Conservation (phyloP, 2,329 filamentous ascomycete genomes). For the Beauveria australis region DNA sequence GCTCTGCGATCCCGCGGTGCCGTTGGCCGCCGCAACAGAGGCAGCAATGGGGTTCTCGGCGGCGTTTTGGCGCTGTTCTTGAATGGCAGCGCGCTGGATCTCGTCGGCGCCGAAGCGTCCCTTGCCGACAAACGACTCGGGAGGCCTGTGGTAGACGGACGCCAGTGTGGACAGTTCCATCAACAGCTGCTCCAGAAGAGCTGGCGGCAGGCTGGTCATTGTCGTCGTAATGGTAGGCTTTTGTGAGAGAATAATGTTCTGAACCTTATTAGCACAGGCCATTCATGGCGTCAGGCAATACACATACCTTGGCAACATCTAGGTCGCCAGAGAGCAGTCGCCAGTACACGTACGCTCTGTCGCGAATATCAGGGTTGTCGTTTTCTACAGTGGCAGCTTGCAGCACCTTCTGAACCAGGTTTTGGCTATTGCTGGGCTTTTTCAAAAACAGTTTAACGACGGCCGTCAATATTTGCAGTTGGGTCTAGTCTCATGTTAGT, state of each 20-base stretch:
- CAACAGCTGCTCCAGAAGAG: slow-evolving; percentile 83
- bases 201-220: slow-evolving; percentile 77
- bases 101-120: slow-evolving; percentile 89
- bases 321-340: slow-evolving; percentile 87
- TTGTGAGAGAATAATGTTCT: slow-evolving; percentile 81
- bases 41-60: slow-evolving; percentile 92
- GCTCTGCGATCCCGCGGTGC: slow-evolving; percentile 53
- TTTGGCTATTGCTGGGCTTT: slow-evolving; percentile 86
- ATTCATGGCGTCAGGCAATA: not conserved
- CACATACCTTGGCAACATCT: slow-evolving; percentile 69
- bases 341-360: slow-evolving; percentile 98
- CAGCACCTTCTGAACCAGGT: slow-evolving; percentile 86
- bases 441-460: slow-evolving; percentile 97
- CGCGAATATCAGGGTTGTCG: slow-evolving; percentile 95
- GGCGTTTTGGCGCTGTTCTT: slow-evolving; percentile 88
- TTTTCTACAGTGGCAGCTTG: slow-evolving; percentile 89
- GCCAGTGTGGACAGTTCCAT: slow-evolving; percentile 87
- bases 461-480: slow-evolving; percentile 92
- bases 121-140: slow-evolving; percentile 95
- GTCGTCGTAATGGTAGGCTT: slow-evolving; percentile 93
- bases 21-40: slow-evolving; percentile 62
- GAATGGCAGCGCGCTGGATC: slow-evolving; percentile 90
- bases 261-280: slow-evolving; percentile 17
- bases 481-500: slow-evolving; percentile 52
- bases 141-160: slow-evolving; percentile 97